Evolutionary conservation across 208 protist species (phyloP), one percentile per base, ranked within the genome.

Genomic region (Trypanosoma brucei): DNA sequence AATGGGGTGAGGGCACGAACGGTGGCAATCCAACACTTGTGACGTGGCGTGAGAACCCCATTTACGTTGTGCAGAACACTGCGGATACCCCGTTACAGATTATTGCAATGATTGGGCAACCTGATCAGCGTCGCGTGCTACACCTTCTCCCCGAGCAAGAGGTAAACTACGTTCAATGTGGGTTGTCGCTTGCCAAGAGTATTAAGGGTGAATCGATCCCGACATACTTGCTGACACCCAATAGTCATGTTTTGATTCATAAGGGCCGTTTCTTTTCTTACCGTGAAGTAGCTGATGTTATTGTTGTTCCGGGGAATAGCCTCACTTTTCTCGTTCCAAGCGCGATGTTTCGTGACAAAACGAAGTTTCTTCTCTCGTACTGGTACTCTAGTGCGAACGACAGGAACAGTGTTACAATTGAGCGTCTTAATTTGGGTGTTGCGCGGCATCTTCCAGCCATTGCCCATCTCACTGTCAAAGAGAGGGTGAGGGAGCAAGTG

Each of bases 361-460:
- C 83, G 52, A 93, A 88, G 70, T 93, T 93, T 65, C 76, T 93
- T n/a, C 70, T 93, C 31, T 90, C 84, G 33, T 91, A 85, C 60
- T 89, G 80, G 79, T 85, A 83, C 51, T 50, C 75, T 34, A 77
- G 62, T 39, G 56, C 58, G 9, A 62, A 55, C 30, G 79, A 88
- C 55, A 68, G 62, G 1, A 36, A 75, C 13, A 62, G 69, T 37
- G 13, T 93, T 42, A 64, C 65, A 11, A 57, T 86, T 31, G 57
- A 64, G 44, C 79, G 79, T 31, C 63, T 86, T 52, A 76, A 82
- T 34, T 52, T 77, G 0, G 40, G 77, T 4, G 82, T 93, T 55
- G 87, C 84, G 8, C 72, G 75, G 39, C 79, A 89, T 3, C 57
- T 84, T n/a, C 84, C 84, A 14, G 87, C 83, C n/a, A 86, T 91